A percentile compares a stretch with the other conserved stretches of the same genome.
Conservation (phyloP, 192 early-diverging fungal genomes). For the Phlyctochytrium bullatum region DNA sequence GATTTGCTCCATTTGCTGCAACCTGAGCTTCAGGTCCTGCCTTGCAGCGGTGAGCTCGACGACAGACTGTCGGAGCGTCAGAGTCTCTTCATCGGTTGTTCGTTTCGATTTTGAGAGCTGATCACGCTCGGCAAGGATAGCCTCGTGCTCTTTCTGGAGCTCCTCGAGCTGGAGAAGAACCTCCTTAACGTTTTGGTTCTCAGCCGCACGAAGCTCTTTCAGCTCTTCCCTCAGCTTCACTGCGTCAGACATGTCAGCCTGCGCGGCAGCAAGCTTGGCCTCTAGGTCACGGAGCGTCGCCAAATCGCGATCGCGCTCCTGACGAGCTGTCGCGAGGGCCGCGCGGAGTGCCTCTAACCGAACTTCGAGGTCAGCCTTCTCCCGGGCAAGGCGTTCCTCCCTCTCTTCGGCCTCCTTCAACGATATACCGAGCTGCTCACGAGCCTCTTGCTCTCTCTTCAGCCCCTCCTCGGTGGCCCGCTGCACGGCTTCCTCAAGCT, state of each 20-base stretch:
- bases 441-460: neutral
- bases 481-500: neutral
- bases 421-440: neutral
- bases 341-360: neutral
- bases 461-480: constrained; percentile 5
- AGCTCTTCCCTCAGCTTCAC: neutral
- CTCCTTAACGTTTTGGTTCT: neutral
- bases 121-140: neutral
- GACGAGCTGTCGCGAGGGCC: neutral
- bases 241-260: neutral
- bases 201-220: neutral
- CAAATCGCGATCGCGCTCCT: neutral
- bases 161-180: neutral
- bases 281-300: neutral
- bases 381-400: neutral
- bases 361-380: constrained; percentile 1
- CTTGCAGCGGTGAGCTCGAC: neutral
- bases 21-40: constrained; percentile 1
- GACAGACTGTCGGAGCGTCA: neutral
- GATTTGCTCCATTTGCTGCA: neutral
- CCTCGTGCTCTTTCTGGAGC: neutral
- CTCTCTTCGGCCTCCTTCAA: no score
- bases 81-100: neutral
- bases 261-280: neutral
- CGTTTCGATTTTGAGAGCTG: neutral